Evolutionary conservation across 2,329 filamentous ascomycete genomes (phyloP).

Genomic region (Sclerotinia subarctica): DNA sequence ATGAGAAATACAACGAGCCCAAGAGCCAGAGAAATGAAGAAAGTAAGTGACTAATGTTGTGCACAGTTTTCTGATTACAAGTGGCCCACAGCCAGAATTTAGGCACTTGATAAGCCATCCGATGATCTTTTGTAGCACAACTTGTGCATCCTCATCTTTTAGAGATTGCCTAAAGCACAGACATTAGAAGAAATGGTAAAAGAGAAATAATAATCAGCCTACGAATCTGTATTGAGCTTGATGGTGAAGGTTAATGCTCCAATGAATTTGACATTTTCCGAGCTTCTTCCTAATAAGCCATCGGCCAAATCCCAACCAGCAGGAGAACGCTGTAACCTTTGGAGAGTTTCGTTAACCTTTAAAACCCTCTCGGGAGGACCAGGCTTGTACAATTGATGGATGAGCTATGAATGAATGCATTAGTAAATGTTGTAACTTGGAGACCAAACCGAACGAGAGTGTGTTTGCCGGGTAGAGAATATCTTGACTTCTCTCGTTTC

Average conservation of each 20-base stretch:
- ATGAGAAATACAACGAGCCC: slow-evolving; percentile 63
- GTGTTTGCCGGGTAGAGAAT: not conserved
- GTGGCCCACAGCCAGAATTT: slow-evolving; percentile 49
- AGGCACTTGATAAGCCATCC: slow-evolving; percentile 59
- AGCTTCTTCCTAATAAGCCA: slow-evolving; percentile 63
- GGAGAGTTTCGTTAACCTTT: slow-evolving; percentile 69
- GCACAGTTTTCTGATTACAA: slow-evolving; percentile 71
- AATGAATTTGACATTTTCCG: slow-evolving; percentile 82
- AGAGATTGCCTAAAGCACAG: slow-evolving; percentile 45
- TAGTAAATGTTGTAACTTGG: not conserved
- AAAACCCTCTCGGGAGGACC: slow-evolving; percentile 43
- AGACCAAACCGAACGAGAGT: not conserved
- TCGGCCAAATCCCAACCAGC: slow-evolving; percentile 86
- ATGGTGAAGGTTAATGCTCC: slow-evolving; percentile 89
- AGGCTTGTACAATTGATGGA: slow-evolving; percentile 51
- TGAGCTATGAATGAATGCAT: slow-evolving; percentile 38
- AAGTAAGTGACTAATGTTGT: slow-evolving; percentile 76
- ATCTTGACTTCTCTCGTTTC: not conserved
- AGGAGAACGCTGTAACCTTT: slow-evolving; percentile 72
- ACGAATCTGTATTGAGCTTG: slow-evolving; percentile 91
- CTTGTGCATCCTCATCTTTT: slow-evolving; percentile 54
- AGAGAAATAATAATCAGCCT: slow-evolving; percentile 31
- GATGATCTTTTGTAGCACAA: slow-evolving; percentile 59
- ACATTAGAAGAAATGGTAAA: slow-evolving; percentile 22
- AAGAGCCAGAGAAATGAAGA: slow-evolving; percentile 64